Evolutionary conservation across 2,329 filamentous ascomycete genomes (phyloP), one percentile per base, ranked within the genome.

Genomic region (Alternaria dauci): DNA sequence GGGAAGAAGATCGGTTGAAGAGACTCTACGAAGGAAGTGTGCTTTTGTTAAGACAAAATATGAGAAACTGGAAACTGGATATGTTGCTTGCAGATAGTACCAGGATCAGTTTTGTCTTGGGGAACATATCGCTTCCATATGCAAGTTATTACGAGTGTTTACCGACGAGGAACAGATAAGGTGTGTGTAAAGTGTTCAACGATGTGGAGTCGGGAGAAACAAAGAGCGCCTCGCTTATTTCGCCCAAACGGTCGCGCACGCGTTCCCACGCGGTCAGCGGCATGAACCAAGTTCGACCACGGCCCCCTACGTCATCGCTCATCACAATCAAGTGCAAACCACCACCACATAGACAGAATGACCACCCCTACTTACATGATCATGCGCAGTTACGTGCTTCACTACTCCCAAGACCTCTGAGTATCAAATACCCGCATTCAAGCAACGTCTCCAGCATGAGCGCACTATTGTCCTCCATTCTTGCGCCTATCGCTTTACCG

Each of bases 401-500:
- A 23, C 16, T 32, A 47, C 25, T 8, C 25, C 16, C 18, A 39
- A 32, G 12, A 32, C 18, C 6, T 20, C 25, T 14, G 9, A 48
- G 26, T n/a, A 23, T 28, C 26, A 2, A 9, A 30, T 4, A 39
- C 18, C 8, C 12, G 18, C 5, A 48, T 9, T 41, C 23, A 6
- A 30, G 8, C 14, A n/a, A 32, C 16, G 14, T 18, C 25, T 9
- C 8, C 52, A 71, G 39, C 38, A 77, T 77, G 74, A 73, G 72
- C 2, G 57, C 60, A n/a, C 32, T 63, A n/a, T 57, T 78, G 2
- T 68, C 73, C 9, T 63, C 72, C 7, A 59, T 77, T 34, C 64
- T 78, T 8, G 65, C 70, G 7, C 68, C 75, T 34, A 70, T 79
- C 26, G 70, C 73, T 43, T 70, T 83, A 41, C 81, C 81, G 2